Base-by-base conservation (phyloP, 2,329 filamentous ascomycete species). In the Pseudogymnoascus sp. region DNA sequence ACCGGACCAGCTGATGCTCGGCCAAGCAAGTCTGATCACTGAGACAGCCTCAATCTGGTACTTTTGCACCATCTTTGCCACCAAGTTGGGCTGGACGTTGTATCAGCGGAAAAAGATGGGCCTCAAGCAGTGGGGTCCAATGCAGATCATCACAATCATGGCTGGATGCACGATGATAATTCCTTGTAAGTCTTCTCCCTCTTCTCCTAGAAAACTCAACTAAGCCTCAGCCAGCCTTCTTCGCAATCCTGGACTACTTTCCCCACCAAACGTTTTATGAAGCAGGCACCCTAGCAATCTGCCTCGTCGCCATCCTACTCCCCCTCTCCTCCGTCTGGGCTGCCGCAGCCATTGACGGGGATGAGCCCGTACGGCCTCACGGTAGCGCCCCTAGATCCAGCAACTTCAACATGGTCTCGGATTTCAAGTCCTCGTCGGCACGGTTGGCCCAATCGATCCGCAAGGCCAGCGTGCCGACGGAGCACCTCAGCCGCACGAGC, bases 281-380 rank as follows among this genome's bases (percentile, higher is more conserved):
- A 65, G 73, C 87, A 32, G 76, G 77, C 61, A 78, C 79, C 57
- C 75, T 82, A 62, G 76, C 82, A 60, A 72, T 84, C 7, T 84
- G 84, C 14, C 72, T 84, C 18, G 80, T 86, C 35, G 81, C 80
- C 62, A 78, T 88, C 63, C 84, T 83, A 64, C 79, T 89, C 14
- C 86, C 86, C 1, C 76, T 89, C 9, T 86, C 84, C 12, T 81
- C 84, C 16, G 78, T 89, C 65, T 89, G 86, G 86, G 86, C 86
- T 12, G 60, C 66, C n/a, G 67, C 67, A 65, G 60, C 63, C 25
- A 67, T 63, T 18, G 65, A 67, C 18, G 62, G 64, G 41, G 62
- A 64, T 22, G 59, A 32, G 16, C 63, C 65, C 5, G 32, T 58
- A 18, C 18, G 18, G 2, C 22, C 57, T 32, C 57, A 22, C 32